Evolutionary conservation across 2,329 filamentous ascomycete species (phyloP), one percentile per base, ranked within the genome.

Genomic region (Epichloe uncinata): DNA sequence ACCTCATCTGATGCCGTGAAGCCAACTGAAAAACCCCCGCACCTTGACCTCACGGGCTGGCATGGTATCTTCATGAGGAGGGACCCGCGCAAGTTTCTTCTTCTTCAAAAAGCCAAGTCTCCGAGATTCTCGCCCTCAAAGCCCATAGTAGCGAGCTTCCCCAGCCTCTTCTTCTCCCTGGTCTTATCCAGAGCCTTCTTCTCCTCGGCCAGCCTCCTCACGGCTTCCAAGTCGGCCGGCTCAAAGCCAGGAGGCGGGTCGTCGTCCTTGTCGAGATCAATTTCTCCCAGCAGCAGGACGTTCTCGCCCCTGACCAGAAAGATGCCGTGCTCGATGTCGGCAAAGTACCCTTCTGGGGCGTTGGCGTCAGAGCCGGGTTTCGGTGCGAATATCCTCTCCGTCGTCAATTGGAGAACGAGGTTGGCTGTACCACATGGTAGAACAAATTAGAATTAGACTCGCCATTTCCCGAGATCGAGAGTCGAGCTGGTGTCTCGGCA

Each of bases 241-340:
- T 79, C 71, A 55, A 85, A 88, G 34, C 82, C 81, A 1, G 87
- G 88, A 13, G 88, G 75, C 16, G 87, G 74, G 52, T 94, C 83
- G 66, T 98, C 93, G 67, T 98, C 93, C 62, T 85, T 88, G 72
- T 98, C 93, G 22, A 98, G 79, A 65, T 98, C 93, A 60, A 98
- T 95, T 69, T 97, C 94, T 38, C 93, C 93, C 16, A 97, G 77
- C 42, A 98, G 74, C 47, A 95, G 75, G n/a, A 98, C 93, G 66
- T 98, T 98, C 71, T 98, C 93, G 57, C 93, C 93, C 52, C 93
- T 78, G 43, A 98, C 87, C 36, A 97, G 78, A 70, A 93, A 97
- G 55, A 95, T 81, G 46, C 93, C 93, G 51, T 88, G 81, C 11
- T 81, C 75, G 53, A 95, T 79, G 65, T 98, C 93, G 53, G 88